A percentile compares a stretch with the other conserved stretches of the same genome.
Conservation (phyloP, 306 rosid genomes). For the Cotoneaster glaucophyllus region DNA sequence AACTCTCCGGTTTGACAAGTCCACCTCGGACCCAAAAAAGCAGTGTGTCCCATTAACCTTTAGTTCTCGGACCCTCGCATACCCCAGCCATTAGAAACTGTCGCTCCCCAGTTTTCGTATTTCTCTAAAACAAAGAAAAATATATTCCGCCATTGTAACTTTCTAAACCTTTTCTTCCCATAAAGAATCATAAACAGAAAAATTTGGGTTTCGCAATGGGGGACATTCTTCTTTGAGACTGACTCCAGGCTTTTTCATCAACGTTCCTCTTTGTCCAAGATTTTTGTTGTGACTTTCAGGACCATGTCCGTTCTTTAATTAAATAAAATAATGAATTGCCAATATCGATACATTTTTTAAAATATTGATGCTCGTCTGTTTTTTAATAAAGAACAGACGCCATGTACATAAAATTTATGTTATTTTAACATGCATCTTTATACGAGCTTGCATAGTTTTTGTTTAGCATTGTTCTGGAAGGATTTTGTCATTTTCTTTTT, state of each 20-base stretch:
- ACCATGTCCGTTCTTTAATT: not conserved
- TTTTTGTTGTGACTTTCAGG: conserved; percentile 53
- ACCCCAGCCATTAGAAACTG: not conserved
- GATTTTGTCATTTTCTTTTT: not conserved
- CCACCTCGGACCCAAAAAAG: not conserved
- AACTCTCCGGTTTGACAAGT: not conserved
- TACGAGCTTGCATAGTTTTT: not conserved
- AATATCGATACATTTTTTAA: fast-evolving
- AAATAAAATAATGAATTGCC: too few species aligned
- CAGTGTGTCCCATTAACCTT: not conserved
- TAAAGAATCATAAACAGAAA: not conserved
- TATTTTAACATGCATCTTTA: not conserved
- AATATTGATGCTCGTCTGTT: too few species aligned
- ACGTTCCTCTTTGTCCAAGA: conserved; percentile 29
- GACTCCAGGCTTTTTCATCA: conserved; percentile 38
- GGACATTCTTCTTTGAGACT: conserved; percentile 36
- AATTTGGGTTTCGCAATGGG: conserved; percentile 25
- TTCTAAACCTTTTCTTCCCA: not conserved
- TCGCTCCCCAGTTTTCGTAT: not conserved
- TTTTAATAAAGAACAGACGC: too few species aligned
- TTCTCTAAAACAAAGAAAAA: not conserved
- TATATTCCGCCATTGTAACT: not conserved
- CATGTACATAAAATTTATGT: too few species aligned
- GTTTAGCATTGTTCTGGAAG: not conserved
- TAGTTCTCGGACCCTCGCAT: not conserved